phyloP scores from a whole-genome alignment of 2,329 filamentous ascomycete genomes.

The Fusarium tupiense region DNA sequence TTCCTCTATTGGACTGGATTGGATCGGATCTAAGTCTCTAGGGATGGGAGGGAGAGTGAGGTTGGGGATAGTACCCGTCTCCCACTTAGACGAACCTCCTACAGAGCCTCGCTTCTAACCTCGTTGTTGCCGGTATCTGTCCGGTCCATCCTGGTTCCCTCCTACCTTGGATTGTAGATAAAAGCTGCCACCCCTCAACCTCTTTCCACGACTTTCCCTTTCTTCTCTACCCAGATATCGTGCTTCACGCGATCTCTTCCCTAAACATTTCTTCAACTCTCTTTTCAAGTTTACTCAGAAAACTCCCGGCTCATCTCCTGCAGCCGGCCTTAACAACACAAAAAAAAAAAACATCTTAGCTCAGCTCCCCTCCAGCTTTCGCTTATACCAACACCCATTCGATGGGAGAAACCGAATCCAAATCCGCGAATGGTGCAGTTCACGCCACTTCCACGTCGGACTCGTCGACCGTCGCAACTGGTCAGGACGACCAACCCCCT shows the following conservation, averaged over 20 bases:
- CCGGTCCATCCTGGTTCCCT: constrained; percentile 21
- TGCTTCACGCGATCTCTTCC: constrained; percentile 34
- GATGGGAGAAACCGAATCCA: constrained; percentile 54
- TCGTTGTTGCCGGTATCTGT: constrained; percentile 14
- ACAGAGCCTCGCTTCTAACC: constrained; percentile 20
- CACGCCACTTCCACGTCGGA: constrained; percentile 52
- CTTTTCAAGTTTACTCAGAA: constrained; percentile 1
- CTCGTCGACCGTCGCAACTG: constrained; percentile 48
- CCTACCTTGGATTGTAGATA: constrained; percentile 28
- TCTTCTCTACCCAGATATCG: constrained; percentile 34
- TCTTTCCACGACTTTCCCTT: constrained; percentile 13
- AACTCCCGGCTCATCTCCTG: constrained; percentile 18
- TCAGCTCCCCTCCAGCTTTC: constrained; percentile 22
- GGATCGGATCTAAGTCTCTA: not conserved
- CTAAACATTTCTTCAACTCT: not conserved
- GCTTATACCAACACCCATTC: constrained; percentile 49
- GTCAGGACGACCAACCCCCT: constrained; percentile 53
- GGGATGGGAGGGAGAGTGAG: not conserved
- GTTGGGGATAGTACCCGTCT: constrained; percentile 25
- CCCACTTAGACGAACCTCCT: not conserved
- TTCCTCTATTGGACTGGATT: not conserved
- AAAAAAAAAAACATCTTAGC: not conserved
- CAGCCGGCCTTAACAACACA: constrained; percentile 3
- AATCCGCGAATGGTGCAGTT: constrained; percentile 54
- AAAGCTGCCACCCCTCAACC: constrained; percentile 26